These are phyloP conservation scores for Lactarius trivialis DNA, from an alignment of 768 basidiomycete species.

Conservation along the genomic window DNA sequence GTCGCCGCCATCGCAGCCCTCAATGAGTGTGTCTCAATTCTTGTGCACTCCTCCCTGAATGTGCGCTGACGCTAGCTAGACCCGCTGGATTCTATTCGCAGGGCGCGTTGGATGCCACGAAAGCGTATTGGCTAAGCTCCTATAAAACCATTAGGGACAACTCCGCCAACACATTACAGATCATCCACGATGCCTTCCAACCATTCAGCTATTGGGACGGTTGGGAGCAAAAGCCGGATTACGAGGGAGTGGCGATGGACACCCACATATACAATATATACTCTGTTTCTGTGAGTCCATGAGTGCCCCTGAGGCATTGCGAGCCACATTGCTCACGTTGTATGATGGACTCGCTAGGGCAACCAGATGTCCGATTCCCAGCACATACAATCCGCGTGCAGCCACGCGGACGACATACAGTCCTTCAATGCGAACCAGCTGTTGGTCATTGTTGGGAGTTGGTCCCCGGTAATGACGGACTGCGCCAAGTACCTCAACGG, in stretches of 20 bases:
- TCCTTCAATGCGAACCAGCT: slow-evolving; percentile 42
- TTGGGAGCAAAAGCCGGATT: slow-evolving; percentile 47
- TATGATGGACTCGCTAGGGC: slow-evolving; percentile 31
- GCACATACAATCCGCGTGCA: slow-evolving; percentile 60
- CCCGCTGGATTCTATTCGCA: slow-evolving; percentile 74
- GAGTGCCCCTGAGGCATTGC: too few relatives aligned
- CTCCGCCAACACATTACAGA: slow-evolving; percentile 53
- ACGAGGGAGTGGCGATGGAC: slow-evolving; percentile 71
- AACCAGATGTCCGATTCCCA: slow-evolving; percentile 43
- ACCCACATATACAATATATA: slow-evolving; percentile 79
- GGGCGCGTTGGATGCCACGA: slow-evolving; percentile 43
- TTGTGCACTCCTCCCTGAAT: not conserved
- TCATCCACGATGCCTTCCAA: slow-evolving; percentile 80
- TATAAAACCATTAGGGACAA: slow-evolving; percentile 61
- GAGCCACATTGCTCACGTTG: not conserved
- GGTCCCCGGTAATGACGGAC: slow-evolving; percentile 70
- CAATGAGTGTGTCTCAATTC: slow-evolving; percentile 56
- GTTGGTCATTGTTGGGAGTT: slow-evolving; percentile 86
- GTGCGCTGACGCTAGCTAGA: slow-evolving; percentile 32
- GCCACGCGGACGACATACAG: slow-evolving; percentile 37
- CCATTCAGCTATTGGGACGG: slow-evolving; percentile 62
- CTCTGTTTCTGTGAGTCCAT: slow-evolving; percentile 38
- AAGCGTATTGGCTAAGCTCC: slow-evolving; percentile 66
- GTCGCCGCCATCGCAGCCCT: slow-evolving; percentile 67
- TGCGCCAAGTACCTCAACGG: slow-evolving; percentile 83